Percentiles rank a stretch among this genome's conserved stretches.
Evolutionary conservation across 768 basidiomycete species (phyloP).

Genomic region (Omphalotus guepiniiformis): DNA sequence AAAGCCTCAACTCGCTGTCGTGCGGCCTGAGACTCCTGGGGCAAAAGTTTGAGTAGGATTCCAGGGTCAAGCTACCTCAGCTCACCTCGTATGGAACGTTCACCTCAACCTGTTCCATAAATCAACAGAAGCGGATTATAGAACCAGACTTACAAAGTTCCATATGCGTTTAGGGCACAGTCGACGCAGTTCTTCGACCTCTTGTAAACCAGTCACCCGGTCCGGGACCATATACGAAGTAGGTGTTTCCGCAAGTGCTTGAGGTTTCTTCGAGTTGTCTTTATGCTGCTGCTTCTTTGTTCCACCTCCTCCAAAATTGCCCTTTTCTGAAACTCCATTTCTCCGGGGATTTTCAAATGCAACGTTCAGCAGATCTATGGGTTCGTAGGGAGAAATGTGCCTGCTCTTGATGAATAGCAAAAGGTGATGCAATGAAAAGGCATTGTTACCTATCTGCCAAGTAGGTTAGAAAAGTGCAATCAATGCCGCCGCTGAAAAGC

Average conservation of each 20-base stretch:
- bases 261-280: slow-evolving; percentile 10
- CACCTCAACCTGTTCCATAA: slow-evolving; percentile 62
- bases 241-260: neutral
- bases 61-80: slow-evolving; percentile 2
- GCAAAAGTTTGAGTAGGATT: slow-evolving; percentile 9
- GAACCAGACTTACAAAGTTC: slow-evolving; percentile 68
- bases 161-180: slow-evolving; percentile 79
- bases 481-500: slow-evolving; percentile 95
- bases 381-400: slow-evolving; percentile 68
- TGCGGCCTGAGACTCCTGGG: slow-evolving; percentile 63
- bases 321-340: slow-evolving; percentile 42
- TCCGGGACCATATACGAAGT: slow-evolving; percentile 81
- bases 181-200: slow-evolving; percentile 69
- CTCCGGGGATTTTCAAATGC: slow-evolving; percentile 95
- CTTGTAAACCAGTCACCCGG: slow-evolving; percentile 72
- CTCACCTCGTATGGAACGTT: slow-evolving; percentile 76
- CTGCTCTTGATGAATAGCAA: slow-evolving; percentile 32
- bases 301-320: no score
- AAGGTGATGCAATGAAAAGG: neutral
- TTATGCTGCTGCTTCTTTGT: no score
- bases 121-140: slow-evolving; percentile 6
- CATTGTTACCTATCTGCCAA: slow-evolving; percentile 64
- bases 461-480: slow-evolving; percentile 80
- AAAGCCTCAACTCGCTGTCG: slow-evolving; percentile 55
- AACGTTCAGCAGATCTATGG: slow-evolving; percentile 90